Evolutionary conservation across 1,139 yeast species (phyloP).

Genomic region (Tardiomyces blankii): DNA sequence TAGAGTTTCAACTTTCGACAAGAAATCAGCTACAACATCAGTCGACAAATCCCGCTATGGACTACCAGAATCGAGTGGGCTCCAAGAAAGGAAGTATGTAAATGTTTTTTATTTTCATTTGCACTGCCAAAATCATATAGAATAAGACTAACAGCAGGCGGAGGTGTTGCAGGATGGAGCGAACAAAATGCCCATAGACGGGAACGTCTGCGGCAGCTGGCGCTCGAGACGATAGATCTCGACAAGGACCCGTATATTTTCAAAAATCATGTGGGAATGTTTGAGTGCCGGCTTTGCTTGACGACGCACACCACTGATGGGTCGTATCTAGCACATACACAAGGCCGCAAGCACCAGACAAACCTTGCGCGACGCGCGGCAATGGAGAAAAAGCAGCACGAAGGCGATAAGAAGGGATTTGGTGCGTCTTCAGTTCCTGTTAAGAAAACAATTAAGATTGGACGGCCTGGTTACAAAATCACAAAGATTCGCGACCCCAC

Average conservation of each 20-base stretch:
- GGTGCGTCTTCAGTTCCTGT: constrained; percentile 12
- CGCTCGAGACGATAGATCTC: constrained; percentile 51
- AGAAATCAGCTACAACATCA: too few species aligned
- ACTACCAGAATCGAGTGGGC: constrained; percentile 47
- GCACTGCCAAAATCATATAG: not conserved
- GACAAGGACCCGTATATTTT: constrained; percentile 68
- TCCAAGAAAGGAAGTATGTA: constrained; percentile 35
- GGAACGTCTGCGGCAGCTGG: constrained; percentile 52
- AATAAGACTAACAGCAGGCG: constrained; percentile 22
- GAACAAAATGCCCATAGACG: constrained; percentile 58
- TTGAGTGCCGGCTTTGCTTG: constrained; percentile 67
- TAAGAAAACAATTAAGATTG: constrained; percentile 55
- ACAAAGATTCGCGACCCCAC: constrained; percentile 56
- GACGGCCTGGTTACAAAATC: constrained; percentile 58
- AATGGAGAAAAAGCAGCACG: constrained; percentile 17
- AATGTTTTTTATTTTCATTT: constrained; percentile 9
- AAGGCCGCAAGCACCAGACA: constrained; percentile 66
- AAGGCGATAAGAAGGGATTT: constrained; percentile 5
- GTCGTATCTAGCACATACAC: constrained; percentile 70
- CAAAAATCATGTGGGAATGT: constrained; percentile 59
- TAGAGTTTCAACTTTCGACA: too few species aligned
- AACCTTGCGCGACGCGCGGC: constrained; percentile 49
- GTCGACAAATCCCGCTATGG: constrained; percentile 31
- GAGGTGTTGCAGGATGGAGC: constrained; percentile 64
- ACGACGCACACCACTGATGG: constrained; percentile 67